Evolutionary conservation across 306 rosid genomes (phyloP), one percentile per base, ranked within the genome.

Genomic region (Pachyrhizus erosus): DNA sequence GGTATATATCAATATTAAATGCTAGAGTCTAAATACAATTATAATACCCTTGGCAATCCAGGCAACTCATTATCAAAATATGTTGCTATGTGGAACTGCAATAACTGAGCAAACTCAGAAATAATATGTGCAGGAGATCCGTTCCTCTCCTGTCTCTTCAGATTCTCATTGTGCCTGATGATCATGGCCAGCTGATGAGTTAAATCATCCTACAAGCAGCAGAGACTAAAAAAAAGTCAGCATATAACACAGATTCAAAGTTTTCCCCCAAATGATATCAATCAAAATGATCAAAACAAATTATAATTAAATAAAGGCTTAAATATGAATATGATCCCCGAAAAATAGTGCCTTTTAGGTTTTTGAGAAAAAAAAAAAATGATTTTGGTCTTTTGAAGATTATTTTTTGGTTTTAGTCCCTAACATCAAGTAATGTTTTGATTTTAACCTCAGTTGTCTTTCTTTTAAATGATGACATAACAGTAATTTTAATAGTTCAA

Each of bases 171-270:
- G 89, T 93, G 98, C 79, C 98, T 90, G 72, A 96, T 96, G 73
- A 96, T 96, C 99, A 96, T 93, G 12, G 99, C 99, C 83, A 96
- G 80, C 85, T 96, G 99, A 90, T 96, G 99, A 70, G 99, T 96
- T 67, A 96, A 87, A 89, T 96, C 99, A 82, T 96, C 99, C 99
- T 96, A 76, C 75, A 86, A 5, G 24, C 76, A 40, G 60, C 81
- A 75, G 71, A 77, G 27, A 74, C 46, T 67, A 42, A 33, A 24
- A 57, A 18, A 57, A 57, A 23, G 60, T 84, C 81, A 85, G 86
- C 49, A 77, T 45, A 17, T 60, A 33, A 29, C 15, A 60, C 5
- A 49, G 6, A 54, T 31, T 18, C 67, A 57, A 55, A 43, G 20
- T 52, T 24, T 40, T 34, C 39, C n/a, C 9, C 61, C 33, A 64